A percentile compares a stretch with the other conserved stretches of the same genome.
These are phyloP conservation scores for Leccinum olivaceopallidum DNA, from an alignment of 768 basidiomycete genomes.

Conservation along the genomic window DNA sequence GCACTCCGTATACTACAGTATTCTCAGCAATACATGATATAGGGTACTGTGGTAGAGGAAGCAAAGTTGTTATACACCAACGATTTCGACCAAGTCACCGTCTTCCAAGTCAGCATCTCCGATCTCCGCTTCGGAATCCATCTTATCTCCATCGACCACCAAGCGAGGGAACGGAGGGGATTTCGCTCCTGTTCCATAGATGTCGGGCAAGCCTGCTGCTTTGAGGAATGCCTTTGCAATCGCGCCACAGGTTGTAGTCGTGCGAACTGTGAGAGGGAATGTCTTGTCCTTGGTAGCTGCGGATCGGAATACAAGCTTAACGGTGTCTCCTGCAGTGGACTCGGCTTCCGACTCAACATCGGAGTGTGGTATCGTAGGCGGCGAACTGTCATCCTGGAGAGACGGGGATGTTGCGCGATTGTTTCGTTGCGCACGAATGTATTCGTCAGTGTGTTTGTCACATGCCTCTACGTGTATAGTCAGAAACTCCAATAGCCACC, in stretches of 20 bases:
- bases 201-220: constrained; percentile 58
- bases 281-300: constrained; percentile 46
- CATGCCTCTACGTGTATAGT: constrained; percentile 55
- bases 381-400: constrained; percentile 13
- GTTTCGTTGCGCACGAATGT: constrained; percentile 47
- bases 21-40: constrained; percentile 1
- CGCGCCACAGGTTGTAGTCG: constrained; percentile 73
- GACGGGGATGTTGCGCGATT: constrained; percentile 28
- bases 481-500: constrained; percentile 5
- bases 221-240: constrained; percentile 77
- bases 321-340: constrained; percentile 43
- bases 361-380: constrained; percentile 25
- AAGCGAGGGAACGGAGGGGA: constrained; percentile 35
- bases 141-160: constrained; percentile 70
- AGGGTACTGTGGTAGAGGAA: constrained; percentile 5
- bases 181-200: constrained; percentile 45
- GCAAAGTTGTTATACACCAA: constrained; percentile 44
- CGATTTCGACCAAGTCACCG: constrained; percentile 76
- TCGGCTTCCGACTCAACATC: constrained; percentile 38
- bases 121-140: constrained; percentile 60
- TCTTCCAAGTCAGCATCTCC: constrained; percentile 74
- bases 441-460: constrained; percentile 61
- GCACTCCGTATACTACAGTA: background rate
- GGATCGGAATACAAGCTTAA: constrained; percentile 70
- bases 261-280: constrained; percentile 67